Evolutionary conservation across 768 basidiomycete species (phyloP).

Genomic region (Sporobolomyces pararoseus): DNA sequence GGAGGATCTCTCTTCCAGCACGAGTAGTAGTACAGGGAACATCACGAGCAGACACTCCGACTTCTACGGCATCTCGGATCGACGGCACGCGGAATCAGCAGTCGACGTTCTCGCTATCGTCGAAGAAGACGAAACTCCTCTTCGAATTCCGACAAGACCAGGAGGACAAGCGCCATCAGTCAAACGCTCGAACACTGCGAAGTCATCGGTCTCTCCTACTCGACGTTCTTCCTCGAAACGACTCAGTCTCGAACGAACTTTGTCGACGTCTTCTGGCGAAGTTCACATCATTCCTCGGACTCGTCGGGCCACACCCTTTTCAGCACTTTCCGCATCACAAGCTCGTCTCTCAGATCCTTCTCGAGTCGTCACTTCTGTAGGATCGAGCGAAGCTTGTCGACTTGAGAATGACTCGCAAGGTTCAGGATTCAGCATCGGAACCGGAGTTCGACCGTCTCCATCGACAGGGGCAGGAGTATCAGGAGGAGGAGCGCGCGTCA

Average conservation of each 20-base stretch:
- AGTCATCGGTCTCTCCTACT: constrained; percentile 12
- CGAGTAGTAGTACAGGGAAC: neutral
- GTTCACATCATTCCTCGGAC: constrained; percentile 17
- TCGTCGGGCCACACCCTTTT: neutral
- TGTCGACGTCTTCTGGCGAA: neutral
- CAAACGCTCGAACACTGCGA: constrained; percentile 21
- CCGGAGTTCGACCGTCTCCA: constrained; percentile 4
- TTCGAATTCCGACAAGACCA: neutral
- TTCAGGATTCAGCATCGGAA: constrained; percentile 4
- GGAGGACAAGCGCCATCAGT: neutral
- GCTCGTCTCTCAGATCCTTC: neutral
- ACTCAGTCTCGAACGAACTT: constrained; percentile 13
- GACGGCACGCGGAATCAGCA: constrained; percentile 22
- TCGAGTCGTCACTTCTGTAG: constrained; percentile 15
- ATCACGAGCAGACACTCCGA: too few relatives aligned
- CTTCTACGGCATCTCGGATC: constrained; percentile 24
- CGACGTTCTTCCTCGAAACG: neutral
- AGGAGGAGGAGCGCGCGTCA: neutral
- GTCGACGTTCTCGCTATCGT: constrained; percentile 36
- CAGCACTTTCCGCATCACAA: neutral
- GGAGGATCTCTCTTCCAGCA: neutral
- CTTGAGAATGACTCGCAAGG: constrained; percentile 25
- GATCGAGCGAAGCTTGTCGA: constrained; percentile 7
- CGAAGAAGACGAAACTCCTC: constrained; percentile 28
- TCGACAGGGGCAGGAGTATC: too few relatives aligned